Evolutionary conservation across 306 rosid species (phyloP).

Genomic region (Elaeagnus macrophylla): DNA sequence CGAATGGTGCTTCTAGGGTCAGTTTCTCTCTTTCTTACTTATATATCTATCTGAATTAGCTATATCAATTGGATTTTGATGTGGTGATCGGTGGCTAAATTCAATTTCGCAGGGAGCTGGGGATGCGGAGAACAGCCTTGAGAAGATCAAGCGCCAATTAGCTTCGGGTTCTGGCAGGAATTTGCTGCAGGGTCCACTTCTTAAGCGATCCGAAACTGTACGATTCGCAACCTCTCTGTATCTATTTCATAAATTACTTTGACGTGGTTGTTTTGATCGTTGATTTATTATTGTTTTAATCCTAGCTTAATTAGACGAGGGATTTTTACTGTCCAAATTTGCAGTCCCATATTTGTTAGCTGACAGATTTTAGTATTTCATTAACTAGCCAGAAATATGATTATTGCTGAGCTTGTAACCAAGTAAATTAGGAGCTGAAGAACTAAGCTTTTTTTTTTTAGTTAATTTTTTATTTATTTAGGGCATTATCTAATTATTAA

Average conservation of each 20-base stretch:
- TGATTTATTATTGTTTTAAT: neutral
- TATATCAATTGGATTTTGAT: neutral
- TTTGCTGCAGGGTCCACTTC: constrained; percentile 97
- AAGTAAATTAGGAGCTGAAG: too few relatives aligned
- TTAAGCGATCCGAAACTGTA: constrained; percentile 97
- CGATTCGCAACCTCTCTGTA: constrained; percentile 4
- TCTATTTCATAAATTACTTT: neutral
- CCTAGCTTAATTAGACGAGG: neutral
- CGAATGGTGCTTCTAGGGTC: constrained; percentile 62
- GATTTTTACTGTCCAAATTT: neutral
- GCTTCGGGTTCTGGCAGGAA: constrained; percentile 87
- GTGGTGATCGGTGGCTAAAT: neutral
- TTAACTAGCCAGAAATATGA: too few relatives aligned
- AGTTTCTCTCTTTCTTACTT: constrained; percentile 7
- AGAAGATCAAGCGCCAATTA: constrained; percentile 93
- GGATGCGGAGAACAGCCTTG: constrained; percentile 76
- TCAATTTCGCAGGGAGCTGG: constrained; percentile 45
- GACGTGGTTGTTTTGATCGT: constrained; percentile 8
- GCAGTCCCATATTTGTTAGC: neutral
- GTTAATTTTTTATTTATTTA: too few relatives aligned
- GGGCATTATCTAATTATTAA: too few relatives aligned
- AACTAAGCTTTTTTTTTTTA: too few relatives aligned
- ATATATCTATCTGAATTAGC: too few relatives aligned
- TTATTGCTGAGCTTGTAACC: too few relatives aligned
- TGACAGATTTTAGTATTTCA: neutral